phyloP scores from a whole-genome alignment of 106 monocot species.

The Phalaenopsis equestris region DNA sequence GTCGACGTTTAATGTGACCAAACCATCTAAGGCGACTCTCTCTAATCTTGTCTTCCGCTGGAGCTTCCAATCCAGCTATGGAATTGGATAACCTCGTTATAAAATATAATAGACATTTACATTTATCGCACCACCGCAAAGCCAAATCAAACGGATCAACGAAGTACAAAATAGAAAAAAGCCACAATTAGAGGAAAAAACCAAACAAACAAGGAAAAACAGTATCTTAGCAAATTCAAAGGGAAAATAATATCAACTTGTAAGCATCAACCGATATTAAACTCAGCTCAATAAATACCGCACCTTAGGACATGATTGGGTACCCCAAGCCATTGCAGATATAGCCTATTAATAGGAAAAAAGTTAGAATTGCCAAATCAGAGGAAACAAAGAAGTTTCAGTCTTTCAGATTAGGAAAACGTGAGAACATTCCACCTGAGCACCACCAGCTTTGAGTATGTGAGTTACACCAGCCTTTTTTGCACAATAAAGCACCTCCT shows the following conservation, averaged over 20 bases:
- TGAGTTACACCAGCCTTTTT: constrained; percentile 97
- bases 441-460: constrained; percentile 94
- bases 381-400: not conserved
- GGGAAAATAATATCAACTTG: not conserved
- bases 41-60: too few species aligned
- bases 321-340: constrained; percentile 98
- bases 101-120: not conserved
- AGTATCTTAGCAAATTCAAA: not conserved
- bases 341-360: constrained; percentile 49
- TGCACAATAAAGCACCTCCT: constrained; percentile 98
- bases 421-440: constrained; percentile 50
- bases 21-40: too few species aligned
- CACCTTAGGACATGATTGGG: constrained; percentile 93
- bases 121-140: not conserved
- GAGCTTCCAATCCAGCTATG: too few species aligned
- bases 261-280: not conserved
- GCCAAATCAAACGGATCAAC: not conserved
- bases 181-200: not conserved
- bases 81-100: not conserved
- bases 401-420: not conserved
- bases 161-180: constrained; percentile 6
- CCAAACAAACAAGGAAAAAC: not conserved
- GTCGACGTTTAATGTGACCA: too few species aligned
- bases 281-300: not conserved
- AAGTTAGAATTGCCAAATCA: not conserved